Evolutionary conservation across 2,329 filamentous ascomycete species (phyloP).

Genomic region (Colletotrichum sidae): DNA sequence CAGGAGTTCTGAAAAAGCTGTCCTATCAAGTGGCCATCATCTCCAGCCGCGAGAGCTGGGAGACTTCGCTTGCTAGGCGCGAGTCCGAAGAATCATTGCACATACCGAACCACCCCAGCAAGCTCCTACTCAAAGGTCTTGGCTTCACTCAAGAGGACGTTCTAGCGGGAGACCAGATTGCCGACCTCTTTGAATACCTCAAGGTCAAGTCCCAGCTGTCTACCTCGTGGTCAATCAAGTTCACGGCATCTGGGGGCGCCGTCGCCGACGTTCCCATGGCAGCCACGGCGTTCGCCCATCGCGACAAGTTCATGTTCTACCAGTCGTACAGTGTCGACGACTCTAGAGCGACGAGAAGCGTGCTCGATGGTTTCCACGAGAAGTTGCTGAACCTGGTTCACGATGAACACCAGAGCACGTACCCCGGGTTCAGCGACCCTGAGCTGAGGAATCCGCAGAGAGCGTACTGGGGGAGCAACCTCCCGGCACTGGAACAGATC

Average conservation of each 20-base stretch:
- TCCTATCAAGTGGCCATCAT: slow-evolving; percentile 51
- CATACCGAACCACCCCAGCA: slow-evolving; percentile 52
- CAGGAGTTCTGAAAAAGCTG: slow-evolving; percentile 54
- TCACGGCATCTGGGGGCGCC: slow-evolving; percentile 65
- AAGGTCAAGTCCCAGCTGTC: slow-evolving; percentile 57
- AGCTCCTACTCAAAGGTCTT: slow-evolving; percentile 63
- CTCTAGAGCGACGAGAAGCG: slow-evolving; percentile 44
- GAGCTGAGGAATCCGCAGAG: slow-evolving; percentile 54
- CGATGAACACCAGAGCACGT: slow-evolving; percentile 53
- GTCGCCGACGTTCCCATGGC: slow-evolving; percentile 61
- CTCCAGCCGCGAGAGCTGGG: slow-evolving; percentile 62
- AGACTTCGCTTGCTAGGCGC: slow-evolving; percentile 60
- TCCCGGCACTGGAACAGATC: slow-evolving; percentile 57
- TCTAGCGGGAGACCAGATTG: slow-evolving; percentile 54
- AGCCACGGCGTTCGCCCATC: slow-evolving; percentile 65
- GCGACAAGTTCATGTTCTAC: slow-evolving; percentile 67
- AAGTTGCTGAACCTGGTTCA: background rate
- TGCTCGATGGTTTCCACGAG: slow-evolving; percentile 4
- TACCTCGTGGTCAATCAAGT: slow-evolving; percentile 65
- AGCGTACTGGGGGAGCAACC: slow-evolving; percentile 66
- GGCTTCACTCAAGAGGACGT: slow-evolving; percentile 56
- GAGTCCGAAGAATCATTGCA: slow-evolving; percentile 55
- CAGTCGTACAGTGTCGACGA: slow-evolving; percentile 63
- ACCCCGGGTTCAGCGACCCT: slow-evolving; percentile 73
- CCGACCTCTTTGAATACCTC: slow-evolving; percentile 60